These are phyloP conservation scores for Yamadazyma sp. DNA, from an alignment of 805 yeast genomes.

Conservation along the genomic window DNA sequence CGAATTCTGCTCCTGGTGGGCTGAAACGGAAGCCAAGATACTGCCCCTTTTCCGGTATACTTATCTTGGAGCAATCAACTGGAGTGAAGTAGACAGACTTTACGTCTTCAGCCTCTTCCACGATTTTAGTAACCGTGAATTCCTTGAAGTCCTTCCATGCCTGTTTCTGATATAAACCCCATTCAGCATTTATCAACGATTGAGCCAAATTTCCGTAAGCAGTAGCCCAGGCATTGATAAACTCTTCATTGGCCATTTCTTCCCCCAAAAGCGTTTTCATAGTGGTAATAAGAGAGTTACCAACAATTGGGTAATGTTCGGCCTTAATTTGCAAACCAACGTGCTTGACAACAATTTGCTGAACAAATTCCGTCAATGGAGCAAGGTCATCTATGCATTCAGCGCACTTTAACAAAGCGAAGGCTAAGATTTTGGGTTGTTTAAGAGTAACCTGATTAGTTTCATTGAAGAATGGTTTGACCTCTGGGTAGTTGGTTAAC, in stretches of 20 bases:
- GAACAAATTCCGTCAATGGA: slow-evolving; percentile 53
- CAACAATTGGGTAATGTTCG: slow-evolving; percentile 68
- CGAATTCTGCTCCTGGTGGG: slow-evolving; percentile 36
- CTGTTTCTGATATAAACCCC: slow-evolving; percentile 40
- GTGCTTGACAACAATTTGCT: slow-evolving; percentile 63
- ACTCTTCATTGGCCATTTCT: slow-evolving; percentile 55
- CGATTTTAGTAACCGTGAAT: slow-evolving; percentile 45
- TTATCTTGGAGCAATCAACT: slow-evolving; percentile 30
- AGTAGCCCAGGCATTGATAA: slow-evolving; percentile 61
- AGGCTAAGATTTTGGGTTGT: slow-evolving; percentile 67
- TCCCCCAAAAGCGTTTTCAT: slow-evolving; percentile 55
- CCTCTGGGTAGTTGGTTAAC: slow-evolving; percentile 54
- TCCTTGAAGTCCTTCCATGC: slow-evolving; percentile 60
- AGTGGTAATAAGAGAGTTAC: slow-evolving; percentile 53
- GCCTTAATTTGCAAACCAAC: slow-evolving; percentile 61
- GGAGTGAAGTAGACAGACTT: slow-evolving; percentile 53
- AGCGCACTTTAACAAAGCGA: slow-evolving; percentile 61
- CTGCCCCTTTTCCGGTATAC: slow-evolving; percentile 45
- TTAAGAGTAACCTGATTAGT: slow-evolving; percentile 52
- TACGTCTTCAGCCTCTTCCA: slow-evolving; percentile 47
- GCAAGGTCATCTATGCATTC: slow-evolving; percentile 58
- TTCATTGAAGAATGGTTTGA: slow-evolving; percentile 59
- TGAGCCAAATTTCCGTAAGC: slow-evolving; percentile 68
- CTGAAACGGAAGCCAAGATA: slow-evolving; percentile 38
- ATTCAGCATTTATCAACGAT: slow-evolving; percentile 56